These are phyloP conservation scores for Macroventuria anomochaeta DNA, from an alignment of 2,329 filamentous ascomycete species.

Conservation along the genomic window DNA sequence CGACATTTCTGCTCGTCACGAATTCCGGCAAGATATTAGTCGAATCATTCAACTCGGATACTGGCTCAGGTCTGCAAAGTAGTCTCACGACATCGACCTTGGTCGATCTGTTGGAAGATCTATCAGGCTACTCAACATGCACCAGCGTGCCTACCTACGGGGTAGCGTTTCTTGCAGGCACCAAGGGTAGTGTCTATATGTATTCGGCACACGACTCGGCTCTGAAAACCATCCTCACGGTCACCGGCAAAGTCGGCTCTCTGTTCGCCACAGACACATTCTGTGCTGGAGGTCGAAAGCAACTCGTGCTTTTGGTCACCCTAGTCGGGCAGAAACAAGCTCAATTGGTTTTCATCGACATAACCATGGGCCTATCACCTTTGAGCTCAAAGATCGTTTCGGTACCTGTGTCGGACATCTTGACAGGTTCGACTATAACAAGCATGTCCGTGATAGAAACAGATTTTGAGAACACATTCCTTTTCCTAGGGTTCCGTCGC, in stretches of 20 bases:
- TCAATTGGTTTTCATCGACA: slow-evolving; percentile 37
- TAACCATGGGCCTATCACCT: background rate
- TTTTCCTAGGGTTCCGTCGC: slow-evolving; percentile 63
- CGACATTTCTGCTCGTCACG: slow-evolving; percentile 64
- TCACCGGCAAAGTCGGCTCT: slow-evolving; percentile 50
- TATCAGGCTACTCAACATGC: slow-evolving; percentile 58
- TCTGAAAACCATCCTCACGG: slow-evolving; percentile 35
- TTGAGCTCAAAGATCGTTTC: background rate
- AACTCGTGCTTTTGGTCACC: slow-evolving; percentile 46
- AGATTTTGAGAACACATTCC: slow-evolving; percentile 26
- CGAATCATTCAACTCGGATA: slow-evolving; percentile 20
- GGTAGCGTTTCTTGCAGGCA: slow-evolving; percentile 56
- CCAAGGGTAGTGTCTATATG: slow-evolving; percentile 52
- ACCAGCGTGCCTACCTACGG: slow-evolving; percentile 46
- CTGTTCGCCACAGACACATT: slow-evolving; percentile 39
- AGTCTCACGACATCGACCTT: slow-evolving; percentile 33
- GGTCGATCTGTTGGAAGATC: slow-evolving; percentile 42
- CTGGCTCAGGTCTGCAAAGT: background rate
- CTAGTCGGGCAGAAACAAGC: slow-evolving; percentile 47
- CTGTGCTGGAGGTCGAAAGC: slow-evolving; percentile 9
- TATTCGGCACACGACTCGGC: slow-evolving; percentile 33
- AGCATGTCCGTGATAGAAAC: slow-evolving; percentile 51
- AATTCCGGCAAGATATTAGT: slow-evolving; percentile 64
- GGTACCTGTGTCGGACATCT: slow-evolving; percentile 31
- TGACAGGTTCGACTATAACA: slow-evolving; percentile 59